Evolutionary conservation across 495 filamentous ascomycete species (phyloP), one percentile per base, ranked within the genome.

Genomic region (Hypoxylon lenormandii): DNA sequence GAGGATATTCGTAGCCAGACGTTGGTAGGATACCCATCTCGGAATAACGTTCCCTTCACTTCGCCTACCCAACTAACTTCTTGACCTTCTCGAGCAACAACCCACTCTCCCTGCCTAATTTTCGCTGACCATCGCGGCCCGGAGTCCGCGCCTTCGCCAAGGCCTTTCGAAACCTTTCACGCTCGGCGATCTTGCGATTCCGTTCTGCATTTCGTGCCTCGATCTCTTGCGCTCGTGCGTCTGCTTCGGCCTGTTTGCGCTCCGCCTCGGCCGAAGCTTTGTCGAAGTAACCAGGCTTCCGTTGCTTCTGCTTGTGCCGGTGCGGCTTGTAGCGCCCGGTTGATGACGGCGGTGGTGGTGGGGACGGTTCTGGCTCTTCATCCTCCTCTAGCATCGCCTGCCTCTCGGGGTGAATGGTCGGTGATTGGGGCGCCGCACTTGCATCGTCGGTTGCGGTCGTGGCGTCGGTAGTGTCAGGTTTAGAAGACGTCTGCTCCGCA

Each of bases 21-120:
- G 23, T n/a, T n/a, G 11, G 46, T 10, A 15, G 37, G 7, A 10
- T 21, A 22, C 36, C 19, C 8, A 19, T 33, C 60, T 28, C 5
- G 4, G 11, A 30, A 52, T 16, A 12, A n/a, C 5, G 0, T 5
- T 11, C 21, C 11, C 21, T 19, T 60, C 40, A 57, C 37, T 66
- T 43, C 40, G 52, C 23, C 21, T 60, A 69, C 28, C 80, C 87
- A 58, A 96, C 84, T 77, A 93, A 79, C 71, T 83, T 87, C 82
- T 91, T 89, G 12, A 96, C 90, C 75, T 87, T 92, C 78, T 93
- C 90, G 55, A 97, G 78, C 69, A 98, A 66, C 11, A 95, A 83
- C n/a, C 85, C 85, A 60, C 94, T 93, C 83, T 97, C 92, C 58
- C 91, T 83, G 1, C 95, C 95, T 33, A 98, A 70, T 77, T 92